Conservation (phyloP, 139 green algal species). For the Tetraselmis striata region DNA sequence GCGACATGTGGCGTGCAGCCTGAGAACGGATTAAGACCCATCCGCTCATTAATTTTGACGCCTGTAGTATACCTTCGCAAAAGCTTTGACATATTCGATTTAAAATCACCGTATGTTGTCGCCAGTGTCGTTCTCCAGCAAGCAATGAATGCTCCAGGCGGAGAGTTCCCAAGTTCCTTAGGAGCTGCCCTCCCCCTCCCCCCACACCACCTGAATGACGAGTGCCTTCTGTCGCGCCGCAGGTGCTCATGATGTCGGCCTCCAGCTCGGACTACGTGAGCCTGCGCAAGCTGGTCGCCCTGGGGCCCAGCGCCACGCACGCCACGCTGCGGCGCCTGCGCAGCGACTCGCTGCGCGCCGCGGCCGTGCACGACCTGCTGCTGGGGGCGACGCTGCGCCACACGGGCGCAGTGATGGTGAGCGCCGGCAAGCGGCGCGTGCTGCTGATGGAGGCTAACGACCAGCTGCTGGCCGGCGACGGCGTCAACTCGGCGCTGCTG, state of each 20-base stretch:
- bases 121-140: too few relatives aligned
- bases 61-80: too few relatives aligned
- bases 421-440: neutral
- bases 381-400: neutral
- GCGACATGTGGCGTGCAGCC: too few relatives aligned
- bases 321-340: neutral
- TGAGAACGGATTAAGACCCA: too few relatives aligned
- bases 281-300: neutral
- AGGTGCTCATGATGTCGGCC: neutral
- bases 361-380: neutral
- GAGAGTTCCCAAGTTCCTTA: too few relatives aligned
- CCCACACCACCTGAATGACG: too few relatives aligned
- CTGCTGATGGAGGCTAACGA: neutral
- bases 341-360: neutral
- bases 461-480: neutral
- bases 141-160: too few relatives aligned
- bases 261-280: neutral
- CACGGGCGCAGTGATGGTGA: neutral
- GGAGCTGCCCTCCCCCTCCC: too few relatives aligned
- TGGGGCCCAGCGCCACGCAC: neutral
- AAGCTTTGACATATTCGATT: too few relatives aligned
- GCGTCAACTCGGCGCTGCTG: neutral
- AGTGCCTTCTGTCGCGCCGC: too few relatives aligned
- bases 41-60: too few relatives aligned
- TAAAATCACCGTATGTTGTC: too few relatives aligned